Evolutionary conservation across 2,329 filamentous ascomycete species (phyloP).

Genomic region (Elsinoe batatas): DNA sequence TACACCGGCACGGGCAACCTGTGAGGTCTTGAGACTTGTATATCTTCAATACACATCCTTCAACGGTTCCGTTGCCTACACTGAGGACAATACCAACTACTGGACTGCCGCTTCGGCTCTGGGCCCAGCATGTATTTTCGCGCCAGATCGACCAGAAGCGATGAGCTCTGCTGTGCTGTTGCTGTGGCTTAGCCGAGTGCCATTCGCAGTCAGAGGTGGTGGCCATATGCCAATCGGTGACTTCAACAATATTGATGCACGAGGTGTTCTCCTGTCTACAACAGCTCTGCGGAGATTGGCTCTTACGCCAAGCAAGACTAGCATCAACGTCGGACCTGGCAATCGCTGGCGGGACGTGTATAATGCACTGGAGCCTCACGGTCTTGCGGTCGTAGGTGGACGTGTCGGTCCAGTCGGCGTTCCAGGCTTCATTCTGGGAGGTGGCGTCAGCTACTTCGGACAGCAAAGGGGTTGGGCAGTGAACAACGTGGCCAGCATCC

Average conservation of each 20-base stretch:
- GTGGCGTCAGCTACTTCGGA: conserved; percentile 14
- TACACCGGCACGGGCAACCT: background rate
- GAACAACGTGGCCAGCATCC: background rate
- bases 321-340: background rate
- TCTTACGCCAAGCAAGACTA: background rate
- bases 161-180: background rate
- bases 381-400: conserved; percentile 1
- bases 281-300: background rate
- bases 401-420: background rate
- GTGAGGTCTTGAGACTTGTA: conserved; percentile 2
- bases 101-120: conserved; percentile 7
- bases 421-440: conserved; percentile 13
- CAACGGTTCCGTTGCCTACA: conserved; percentile 1
- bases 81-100: conserved; percentile 5
- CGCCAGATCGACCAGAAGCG: background rate
- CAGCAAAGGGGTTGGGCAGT: conserved; percentile 10
- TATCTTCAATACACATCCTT: conserved; percentile 1
- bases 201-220: conserved; percentile 4
- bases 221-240: conserved; percentile 2
- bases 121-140: conserved; percentile 6
- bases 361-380: background rate
- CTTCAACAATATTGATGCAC: background rate
- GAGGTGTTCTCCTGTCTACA: background rate
- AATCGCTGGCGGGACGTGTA: conserved; percentile 6
- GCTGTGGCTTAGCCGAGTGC: background rate